Evolutionary conservation across 2,329 filamentous ascomycete genomes (phyloP).

Genomic region (Karstenula rhodostoma): DNA sequence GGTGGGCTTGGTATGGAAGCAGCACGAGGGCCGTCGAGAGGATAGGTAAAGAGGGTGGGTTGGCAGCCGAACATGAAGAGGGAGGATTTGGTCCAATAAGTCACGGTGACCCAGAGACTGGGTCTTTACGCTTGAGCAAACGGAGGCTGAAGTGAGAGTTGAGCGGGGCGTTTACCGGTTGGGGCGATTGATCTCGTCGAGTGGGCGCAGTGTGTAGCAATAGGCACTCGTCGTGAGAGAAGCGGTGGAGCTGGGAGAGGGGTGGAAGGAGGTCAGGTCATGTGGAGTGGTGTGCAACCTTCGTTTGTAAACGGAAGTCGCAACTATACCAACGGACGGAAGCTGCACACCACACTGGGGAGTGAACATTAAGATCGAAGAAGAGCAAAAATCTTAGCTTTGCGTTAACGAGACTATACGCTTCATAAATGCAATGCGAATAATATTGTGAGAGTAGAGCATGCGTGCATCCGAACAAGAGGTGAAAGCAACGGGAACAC

Average conservation of each 20-base stretch:
- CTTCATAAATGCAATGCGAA: too few relatives aligned
- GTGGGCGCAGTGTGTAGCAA: neutral
- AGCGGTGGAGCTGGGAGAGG: neutral
- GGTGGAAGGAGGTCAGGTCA: neutral
- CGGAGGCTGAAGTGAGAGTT: neutral
- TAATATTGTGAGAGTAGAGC: too few relatives aligned
- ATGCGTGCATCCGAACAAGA: too few relatives aligned
- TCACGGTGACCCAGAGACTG: neutral
- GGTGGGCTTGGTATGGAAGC: neutral
- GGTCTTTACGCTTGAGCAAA: neutral
- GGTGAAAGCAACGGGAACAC: too few relatives aligned
- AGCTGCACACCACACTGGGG: neutral
- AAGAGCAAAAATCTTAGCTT: neutral
- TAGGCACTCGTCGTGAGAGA: neutral
- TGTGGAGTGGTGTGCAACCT: neutral
- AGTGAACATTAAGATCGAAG: neutral
- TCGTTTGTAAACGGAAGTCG: neutral
- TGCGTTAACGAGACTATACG: neutral
- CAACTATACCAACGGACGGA: too few relatives aligned
- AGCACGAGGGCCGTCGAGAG: neutral
- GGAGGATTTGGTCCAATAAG: neutral
- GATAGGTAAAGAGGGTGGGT: neutral
- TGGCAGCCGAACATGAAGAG: neutral
- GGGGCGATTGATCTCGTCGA: neutral
- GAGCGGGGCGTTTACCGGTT: neutral